Evolutionary conservation across 1,139 yeast genomes (phyloP).

Genomic region (Arxiozyma heterogenica): DNA sequence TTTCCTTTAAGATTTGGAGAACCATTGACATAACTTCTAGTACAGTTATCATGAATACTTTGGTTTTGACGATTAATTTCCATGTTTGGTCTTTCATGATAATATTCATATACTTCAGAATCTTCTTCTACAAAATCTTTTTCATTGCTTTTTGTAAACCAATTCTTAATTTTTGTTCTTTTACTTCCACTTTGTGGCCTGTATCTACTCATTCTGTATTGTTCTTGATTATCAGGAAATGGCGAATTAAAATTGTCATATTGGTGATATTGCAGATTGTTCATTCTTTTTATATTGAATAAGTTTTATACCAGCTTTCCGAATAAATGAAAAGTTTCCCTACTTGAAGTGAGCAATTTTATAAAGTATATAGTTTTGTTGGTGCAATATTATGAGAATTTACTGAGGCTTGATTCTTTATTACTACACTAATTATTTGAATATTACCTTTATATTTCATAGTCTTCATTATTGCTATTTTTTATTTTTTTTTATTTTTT

Average conservation of each 20-base stretch:
- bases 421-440: no score
- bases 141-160: background rate
- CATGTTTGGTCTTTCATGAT: background rate
- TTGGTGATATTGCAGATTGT: background rate
- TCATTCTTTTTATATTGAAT: background rate
- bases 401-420: no score
- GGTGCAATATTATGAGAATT: background rate
- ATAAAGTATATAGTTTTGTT: background rate
- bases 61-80: background rate
- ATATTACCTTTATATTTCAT: background rate
- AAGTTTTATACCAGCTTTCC: background rate
- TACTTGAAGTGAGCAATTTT: background rate
- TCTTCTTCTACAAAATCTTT: background rate
- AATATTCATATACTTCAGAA: background rate
- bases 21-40: background rate
- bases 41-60: background rate
- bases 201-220: background rate
- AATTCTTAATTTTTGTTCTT: background rate
- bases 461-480: background rate
- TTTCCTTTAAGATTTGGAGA: background rate
- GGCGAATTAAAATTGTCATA: background rate
- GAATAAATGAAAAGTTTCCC: background rate
- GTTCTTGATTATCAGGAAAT: background rate
- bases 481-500: no score
- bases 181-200: background rate